phyloP scores from a whole-genome alignment of 148 eudicot genomes.

The Gaultheria prostrata region DNA sequence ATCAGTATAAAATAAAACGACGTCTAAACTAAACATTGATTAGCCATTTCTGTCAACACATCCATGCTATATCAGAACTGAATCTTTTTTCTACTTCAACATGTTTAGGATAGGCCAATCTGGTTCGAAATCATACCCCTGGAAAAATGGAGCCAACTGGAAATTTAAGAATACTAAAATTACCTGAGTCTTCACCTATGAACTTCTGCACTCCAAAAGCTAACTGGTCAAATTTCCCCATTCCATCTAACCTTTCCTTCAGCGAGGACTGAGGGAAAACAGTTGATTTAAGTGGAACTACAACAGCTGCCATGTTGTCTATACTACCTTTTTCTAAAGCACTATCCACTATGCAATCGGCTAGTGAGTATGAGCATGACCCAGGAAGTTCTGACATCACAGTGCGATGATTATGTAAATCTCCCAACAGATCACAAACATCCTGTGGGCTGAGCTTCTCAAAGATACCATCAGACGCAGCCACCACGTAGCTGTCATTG shows the following conservation, averaged over 20 bases:
- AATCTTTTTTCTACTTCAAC: not conserved
- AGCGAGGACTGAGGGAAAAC: conserved; percentile 29
- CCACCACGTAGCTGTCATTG: conserved; percentile 83
- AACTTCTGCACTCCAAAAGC: conserved; percentile 33
- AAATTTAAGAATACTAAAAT: conserved; percentile 14
- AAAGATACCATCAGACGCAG: conserved; percentile 95
- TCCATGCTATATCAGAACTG: not conserved
- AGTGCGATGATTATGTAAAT: conserved; percentile 44
- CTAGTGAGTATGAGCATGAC: conserved; percentile 61
- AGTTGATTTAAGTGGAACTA: conserved; percentile 59
- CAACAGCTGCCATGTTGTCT: conserved; percentile 85
- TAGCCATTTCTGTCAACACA: not conserved
- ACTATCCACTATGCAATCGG: conserved; percentile 72
- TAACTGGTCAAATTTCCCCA: conserved; percentile 21
- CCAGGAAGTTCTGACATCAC: conserved; percentile 40
- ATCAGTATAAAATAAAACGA: not conserved
- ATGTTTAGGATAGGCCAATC: not conserved
- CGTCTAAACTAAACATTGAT: not conserved
- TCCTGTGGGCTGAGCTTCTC: conserved; percentile 76
- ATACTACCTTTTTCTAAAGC: conserved; percentile 73
- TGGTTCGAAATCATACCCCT: not conserved
- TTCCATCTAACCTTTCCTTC: conserved; percentile 21
- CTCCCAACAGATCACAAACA: conserved; percentile 87
- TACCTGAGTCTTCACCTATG: conserved; percentile 38
- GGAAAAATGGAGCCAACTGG: not conserved